These are phyloP conservation scores for Staphylotrichum tortipilum DNA, from an alignment of 495 filamentous ascomycete species.

Conservation along the genomic window DNA sequence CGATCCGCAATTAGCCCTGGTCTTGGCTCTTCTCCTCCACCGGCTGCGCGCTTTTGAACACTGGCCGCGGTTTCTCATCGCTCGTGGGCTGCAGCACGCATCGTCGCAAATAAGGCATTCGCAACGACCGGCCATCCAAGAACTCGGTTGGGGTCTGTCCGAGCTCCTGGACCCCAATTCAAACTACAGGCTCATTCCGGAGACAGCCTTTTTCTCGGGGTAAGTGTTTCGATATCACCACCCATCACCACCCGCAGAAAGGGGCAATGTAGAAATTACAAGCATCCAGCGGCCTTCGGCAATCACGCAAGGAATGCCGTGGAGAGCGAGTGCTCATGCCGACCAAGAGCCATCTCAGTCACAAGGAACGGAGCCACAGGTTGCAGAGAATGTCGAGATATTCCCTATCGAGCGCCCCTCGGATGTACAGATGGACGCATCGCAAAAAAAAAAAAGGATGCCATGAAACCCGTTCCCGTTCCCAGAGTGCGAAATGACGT, in stretches of 20 bases:
- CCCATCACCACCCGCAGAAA: too few relatives aligned
- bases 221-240: too few relatives aligned
- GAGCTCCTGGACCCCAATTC: not conserved
- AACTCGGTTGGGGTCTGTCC: not conserved
- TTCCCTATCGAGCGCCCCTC: conserved; percentile 12
- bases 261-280: not conserved
- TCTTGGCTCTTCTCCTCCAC: conserved; percentile 1
- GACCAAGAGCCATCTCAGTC: not conserved
- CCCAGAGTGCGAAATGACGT: conserved; percentile 13
- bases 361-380: not conserved
- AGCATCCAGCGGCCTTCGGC: too few relatives aligned
- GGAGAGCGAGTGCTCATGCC: too few relatives aligned
- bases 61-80: conserved; percentile 8
- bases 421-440: conserved; percentile 14
- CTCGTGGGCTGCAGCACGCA: not conserved
- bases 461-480: conserved; percentile 10
- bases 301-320: too few relatives aligned
- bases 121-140: not conserved
- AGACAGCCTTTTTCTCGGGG: too few relatives aligned
- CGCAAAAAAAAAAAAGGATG: conserved; percentile 13
- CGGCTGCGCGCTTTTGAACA: conserved; percentile 7
- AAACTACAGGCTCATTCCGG: too few relatives aligned
- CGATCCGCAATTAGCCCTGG: conserved; percentile 1
- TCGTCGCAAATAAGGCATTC: not conserved
- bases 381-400: conserved; percentile 12